Evolutionary conservation across 768 basidiomycete genomes (phyloP).

Genomic region (Scleroderma citrinum): DNA sequence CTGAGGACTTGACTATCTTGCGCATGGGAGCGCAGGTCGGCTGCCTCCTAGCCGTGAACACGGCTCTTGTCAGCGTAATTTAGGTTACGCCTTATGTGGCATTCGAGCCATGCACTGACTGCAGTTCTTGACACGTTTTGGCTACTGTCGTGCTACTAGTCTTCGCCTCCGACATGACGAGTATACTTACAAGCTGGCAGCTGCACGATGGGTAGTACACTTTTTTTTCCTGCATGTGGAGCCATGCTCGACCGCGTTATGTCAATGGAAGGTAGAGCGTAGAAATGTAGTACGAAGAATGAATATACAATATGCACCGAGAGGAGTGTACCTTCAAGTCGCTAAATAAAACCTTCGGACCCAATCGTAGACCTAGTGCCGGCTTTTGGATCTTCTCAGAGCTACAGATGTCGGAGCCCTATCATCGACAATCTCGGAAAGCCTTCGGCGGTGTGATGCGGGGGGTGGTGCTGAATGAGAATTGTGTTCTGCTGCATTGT

Average conservation of each 20-base stretch:
- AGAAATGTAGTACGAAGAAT: not conserved
- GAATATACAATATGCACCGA: not conserved
- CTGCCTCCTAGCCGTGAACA: not conserved
- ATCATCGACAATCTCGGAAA: conserved; percentile 15
- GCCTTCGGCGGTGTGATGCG: conserved; percentile 20
- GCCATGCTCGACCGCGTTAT: not conserved
- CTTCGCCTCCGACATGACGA: no score
- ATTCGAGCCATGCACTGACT: conserved; percentile 6
- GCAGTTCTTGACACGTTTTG: conserved; percentile 13
- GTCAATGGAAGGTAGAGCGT: not conserved
- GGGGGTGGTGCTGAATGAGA: conserved; percentile 28
- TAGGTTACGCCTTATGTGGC: not conserved
- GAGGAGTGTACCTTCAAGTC: no score
- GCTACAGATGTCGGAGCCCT: conserved; percentile 7
- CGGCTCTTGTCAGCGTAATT: not conserved
- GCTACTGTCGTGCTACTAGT: not conserved
- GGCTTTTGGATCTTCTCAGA: conserved; percentile 12
- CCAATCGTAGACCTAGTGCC: conserved; percentile 5
- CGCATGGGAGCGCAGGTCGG: conserved; percentile 3
- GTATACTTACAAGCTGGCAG: no score
- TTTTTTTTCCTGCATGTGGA: conserved; percentile 1
- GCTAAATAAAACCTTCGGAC: no score
- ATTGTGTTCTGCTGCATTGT: conserved; percentile 18
- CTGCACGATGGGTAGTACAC: not conserved
- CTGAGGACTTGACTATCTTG: not conserved